A percentile compares a stretch with the other conserved stretches of the same genome.
phyloP scores from a whole-genome alignment of 805 yeast genomes.

The Ogataea nakhonphanomensis region DNA sequence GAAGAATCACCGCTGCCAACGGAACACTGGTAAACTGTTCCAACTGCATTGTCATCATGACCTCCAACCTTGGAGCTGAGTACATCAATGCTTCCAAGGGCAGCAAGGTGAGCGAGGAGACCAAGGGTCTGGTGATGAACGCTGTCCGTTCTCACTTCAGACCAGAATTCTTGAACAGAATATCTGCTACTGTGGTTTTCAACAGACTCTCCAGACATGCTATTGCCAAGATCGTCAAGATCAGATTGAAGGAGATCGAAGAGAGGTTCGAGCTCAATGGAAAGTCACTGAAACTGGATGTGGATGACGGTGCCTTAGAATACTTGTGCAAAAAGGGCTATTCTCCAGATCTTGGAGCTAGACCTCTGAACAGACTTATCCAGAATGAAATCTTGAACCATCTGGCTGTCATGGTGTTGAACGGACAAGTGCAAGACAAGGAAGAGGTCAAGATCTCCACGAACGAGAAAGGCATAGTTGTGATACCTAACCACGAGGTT shows the following conservation, averaged over 20 bases:
- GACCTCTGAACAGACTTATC: conserved; percentile 91
- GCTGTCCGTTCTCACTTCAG: conserved; percentile 87
- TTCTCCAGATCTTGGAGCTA: conserved; percentile 91
- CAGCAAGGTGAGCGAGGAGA: conserved; percentile 60
- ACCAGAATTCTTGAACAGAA: conserved; percentile 96
- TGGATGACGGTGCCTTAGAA: conserved; percentile 74
- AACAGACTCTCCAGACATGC: conserved; percentile 90
- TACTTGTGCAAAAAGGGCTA: conserved; percentile 85
- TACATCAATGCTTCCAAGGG: conserved; percentile 64
- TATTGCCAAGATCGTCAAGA: conserved; percentile 84
- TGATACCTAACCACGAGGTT: conserved; percentile 80
- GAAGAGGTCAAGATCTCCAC: conserved; percentile 71
- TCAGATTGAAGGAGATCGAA: conserved; percentile 82
- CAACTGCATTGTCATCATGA: conserved; percentile 90
- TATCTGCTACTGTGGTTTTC: conserved; percentile 88
- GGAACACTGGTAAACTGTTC: conserved; percentile 94
- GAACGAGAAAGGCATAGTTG: conserved; percentile 64
- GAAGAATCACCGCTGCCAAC: conserved; percentile 89
- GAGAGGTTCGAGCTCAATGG: conserved; percentile 81
- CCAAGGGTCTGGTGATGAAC: conserved; percentile 76
- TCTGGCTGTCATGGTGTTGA: conserved; percentile 83
- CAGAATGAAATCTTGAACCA: conserved; percentile 84
- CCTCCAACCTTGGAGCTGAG: conserved; percentile 95
- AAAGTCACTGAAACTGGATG: conserved; percentile 66
- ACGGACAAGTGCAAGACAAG: conserved; percentile 84